Conservation (phyloP, 805 yeast genomes). For the Clavispora carvajalis region DNA sequence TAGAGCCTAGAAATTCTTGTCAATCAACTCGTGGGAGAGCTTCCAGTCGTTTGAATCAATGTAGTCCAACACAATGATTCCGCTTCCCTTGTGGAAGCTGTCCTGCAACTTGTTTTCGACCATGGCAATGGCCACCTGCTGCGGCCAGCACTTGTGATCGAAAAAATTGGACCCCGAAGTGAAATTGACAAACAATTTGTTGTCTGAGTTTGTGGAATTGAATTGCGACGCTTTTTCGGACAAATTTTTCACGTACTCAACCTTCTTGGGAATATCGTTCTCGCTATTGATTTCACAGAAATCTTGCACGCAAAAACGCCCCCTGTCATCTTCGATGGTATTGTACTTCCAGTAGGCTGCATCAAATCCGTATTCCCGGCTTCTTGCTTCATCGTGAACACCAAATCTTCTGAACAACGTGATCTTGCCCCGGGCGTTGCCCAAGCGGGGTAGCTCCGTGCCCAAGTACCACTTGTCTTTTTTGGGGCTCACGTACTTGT, state of each 20-base stretch:
- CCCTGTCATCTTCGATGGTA: slow-evolving; percentile 61
- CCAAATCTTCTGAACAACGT: slow-evolving; percentile 68
- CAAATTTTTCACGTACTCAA: slow-evolving; percentile 51
- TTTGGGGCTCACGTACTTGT: slow-evolving; percentile 44
- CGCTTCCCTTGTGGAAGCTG: slow-evolving; percentile 51
- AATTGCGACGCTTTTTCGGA: slow-evolving; percentile 48
- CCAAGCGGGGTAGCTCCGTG: slow-evolving; percentile 50
- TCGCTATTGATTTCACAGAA: slow-evolving; percentile 56
- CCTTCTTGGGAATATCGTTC: slow-evolving; percentile 52
- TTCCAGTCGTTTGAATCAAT: slow-evolving; percentile 60
- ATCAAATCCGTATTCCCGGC: slow-evolving; percentile 54
- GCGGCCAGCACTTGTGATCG: slow-evolving; percentile 72
- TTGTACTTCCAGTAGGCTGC: slow-evolving; percentile 66
- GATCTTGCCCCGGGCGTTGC: slow-evolving; percentile 63
- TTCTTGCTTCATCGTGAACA: slow-evolving; percentile 42
- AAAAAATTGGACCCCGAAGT: slow-evolving; percentile 71
- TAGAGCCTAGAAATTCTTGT: slow-evolving; percentile 39
- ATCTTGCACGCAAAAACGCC: slow-evolving; percentile 62
- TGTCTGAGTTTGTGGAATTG: slow-evolving; percentile 35
- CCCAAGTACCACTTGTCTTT: slow-evolving; percentile 58
- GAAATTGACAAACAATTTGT: slow-evolving; percentile 64
- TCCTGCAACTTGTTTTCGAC: slow-evolving; percentile 38
- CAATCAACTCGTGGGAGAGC: slow-evolving; percentile 45
- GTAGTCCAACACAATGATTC: slow-evolving; percentile 65
- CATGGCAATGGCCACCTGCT: slow-evolving; percentile 53